Evolutionary conservation across 192 early-diverging fungal genomes (phyloP), one percentile per base, ranked within the genome.

Genomic region (Glomus cerebriforme): DNA sequence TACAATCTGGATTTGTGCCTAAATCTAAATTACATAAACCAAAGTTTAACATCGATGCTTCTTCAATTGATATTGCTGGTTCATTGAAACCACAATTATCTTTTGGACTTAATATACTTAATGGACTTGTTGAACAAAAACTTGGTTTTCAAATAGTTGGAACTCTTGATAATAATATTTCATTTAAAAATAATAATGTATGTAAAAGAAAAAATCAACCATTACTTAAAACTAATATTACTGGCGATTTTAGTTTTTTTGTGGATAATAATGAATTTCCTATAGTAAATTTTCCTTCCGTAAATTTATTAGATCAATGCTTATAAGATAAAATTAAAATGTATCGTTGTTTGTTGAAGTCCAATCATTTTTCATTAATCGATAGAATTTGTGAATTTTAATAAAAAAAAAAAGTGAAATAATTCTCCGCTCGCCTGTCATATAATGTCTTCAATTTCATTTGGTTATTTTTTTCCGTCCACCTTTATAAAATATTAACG

Each of bases 231-330:
- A 62, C 31, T 75, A 15, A 1, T 26, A 1, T 75, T 34, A 9
- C 2, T 29, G 73, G 73, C 12, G 24, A 62, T 75, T n/a, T 75
- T 26, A 59, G 73, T 24, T 62, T 75, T 26, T 75, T 75, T 75
- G 22, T 75, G 4, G 8, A 39, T n/a, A 39, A 19, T 37, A 26
- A 19, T 43, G 24, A 35, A 9, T 24, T 62, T n/a, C 73, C 73
- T 62, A 59, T 62, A 24, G 13, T 75, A 2, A 37, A n/a, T 24
- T 75, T 75, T 35, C 58, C 59, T 58, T 17, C 37, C 19, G 1
- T 22, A 29, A 49, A 27, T 54, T 31, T 72, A 17, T 35, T 7
- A 29, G 0, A n/a, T n/a, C 2, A 15, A 26, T 72, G 70, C 19
- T 45, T 71, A 32, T 59, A 59, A 35, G n/a, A n/a, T n/a, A n/a